phyloP scores from a whole-genome alignment of 2,329 filamentous ascomycete species.

The Penicillium concentricum region DNA sequence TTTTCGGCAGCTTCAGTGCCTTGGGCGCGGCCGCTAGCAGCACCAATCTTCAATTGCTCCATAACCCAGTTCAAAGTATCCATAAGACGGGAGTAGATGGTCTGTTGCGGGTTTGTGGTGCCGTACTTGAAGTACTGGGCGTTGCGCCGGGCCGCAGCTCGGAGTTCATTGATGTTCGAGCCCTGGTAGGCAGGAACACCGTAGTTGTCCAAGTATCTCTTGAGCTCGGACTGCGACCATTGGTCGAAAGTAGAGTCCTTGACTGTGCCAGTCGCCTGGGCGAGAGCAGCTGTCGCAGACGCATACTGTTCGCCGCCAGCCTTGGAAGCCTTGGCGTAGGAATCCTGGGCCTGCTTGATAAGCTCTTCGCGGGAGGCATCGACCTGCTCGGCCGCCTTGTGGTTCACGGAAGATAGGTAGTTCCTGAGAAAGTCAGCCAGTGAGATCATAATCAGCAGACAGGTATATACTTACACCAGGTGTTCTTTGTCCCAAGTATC shows the following conservation, averaged over 20 bases:
- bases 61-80: constrained; percentile 48
- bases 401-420: constrained; percentile 49
- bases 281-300: constrained; percentile 69
- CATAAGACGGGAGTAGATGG: constrained; percentile 63
- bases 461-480: constrained; percentile 52
- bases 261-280: constrained; percentile 62
- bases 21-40: constrained; percentile 47
- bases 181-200: constrained; percentile 69
- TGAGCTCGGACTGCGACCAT: constrained; percentile 71
- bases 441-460: constrained; percentile 32
- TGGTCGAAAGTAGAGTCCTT: constrained; percentile 69
- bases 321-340: constrained; percentile 49
- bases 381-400: constrained; percentile 60
- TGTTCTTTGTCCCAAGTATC: constrained; percentile 73
- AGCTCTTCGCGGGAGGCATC: constrained; percentile 72
- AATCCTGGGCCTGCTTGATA: constrained; percentile 54
- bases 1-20: constrained; percentile 51
- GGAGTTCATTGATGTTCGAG: constrained; percentile 66
- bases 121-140: constrained; percentile 76
- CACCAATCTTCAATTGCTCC: constrained; percentile 50
- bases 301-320: constrained; percentile 51
- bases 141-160: constrained; percentile 69
- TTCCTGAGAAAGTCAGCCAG: constrained; percentile 42
- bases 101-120: constrained; percentile 63
- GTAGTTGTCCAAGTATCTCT: constrained; percentile 76